phyloP scores from a whole-genome alignment of 2,329 filamentous ascomycete species.

The Xylariales sp. region DNA sequence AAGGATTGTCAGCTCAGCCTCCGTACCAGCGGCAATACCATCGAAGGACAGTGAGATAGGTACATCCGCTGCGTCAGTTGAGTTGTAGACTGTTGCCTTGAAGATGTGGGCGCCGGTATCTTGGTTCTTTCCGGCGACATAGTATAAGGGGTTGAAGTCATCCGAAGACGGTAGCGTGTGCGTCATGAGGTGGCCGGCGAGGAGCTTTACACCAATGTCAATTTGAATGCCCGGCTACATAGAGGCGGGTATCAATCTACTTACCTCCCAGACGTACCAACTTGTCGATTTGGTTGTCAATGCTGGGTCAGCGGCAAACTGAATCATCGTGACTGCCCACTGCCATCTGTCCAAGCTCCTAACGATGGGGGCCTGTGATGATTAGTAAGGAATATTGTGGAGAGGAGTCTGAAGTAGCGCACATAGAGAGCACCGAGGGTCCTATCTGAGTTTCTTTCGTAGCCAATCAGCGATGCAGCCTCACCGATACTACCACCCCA shows the following conservation, averaged over 20 bases:
- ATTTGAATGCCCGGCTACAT: neutral
- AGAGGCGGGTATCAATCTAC: conserved; percentile 2
- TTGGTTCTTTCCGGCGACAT: conserved; percentile 42
- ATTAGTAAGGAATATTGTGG: neutral
- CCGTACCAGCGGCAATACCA: conserved; percentile 24
- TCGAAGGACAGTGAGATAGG: conserved; percentile 42
- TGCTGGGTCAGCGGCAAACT: conserved; percentile 42
- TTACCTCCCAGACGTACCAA: conserved; percentile 42
- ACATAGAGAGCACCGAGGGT: conserved; percentile 49
- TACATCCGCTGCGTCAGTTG: conserved; percentile 38
- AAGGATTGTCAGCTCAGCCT: conserved; percentile 29
- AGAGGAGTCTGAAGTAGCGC: conserved; percentile 10
- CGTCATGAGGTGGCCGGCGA: conserved; percentile 40
- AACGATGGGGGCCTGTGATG: conserved; percentile 35
- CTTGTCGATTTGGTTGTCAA: conserved; percentile 46
- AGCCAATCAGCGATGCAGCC: conserved; percentile 60
- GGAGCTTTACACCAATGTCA: conserved; percentile 27
- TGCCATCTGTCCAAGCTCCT: conserved; percentile 46
- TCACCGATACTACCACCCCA: conserved; percentile 60
- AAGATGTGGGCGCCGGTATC: conserved; percentile 38
- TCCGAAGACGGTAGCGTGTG: conserved; percentile 40
- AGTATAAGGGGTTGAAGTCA: conserved; percentile 42
- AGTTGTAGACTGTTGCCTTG: conserved; percentile 51
- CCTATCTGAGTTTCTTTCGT: conserved; percentile 59
- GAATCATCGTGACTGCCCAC: conserved; percentile 47